Evolutionary conservation across 208 protist species (phyloP), one percentile per base, ranked within the genome.

Genomic region (Crithidia thermophila): DNA sequence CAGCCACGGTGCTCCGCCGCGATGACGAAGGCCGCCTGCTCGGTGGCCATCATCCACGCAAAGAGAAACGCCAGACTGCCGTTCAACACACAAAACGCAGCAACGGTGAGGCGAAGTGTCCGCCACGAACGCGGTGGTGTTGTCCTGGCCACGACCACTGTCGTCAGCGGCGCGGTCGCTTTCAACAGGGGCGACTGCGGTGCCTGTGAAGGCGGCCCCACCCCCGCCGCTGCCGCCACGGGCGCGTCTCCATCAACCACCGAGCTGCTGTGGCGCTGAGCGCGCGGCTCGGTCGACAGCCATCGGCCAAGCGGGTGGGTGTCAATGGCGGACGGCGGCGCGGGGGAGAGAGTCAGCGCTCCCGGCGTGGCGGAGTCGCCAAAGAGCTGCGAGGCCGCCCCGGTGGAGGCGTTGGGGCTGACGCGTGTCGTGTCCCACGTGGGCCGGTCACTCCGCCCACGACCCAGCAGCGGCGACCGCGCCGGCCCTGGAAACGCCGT

Each of bases 11-110:
- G 37, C 28, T 14, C 39, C 8, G 53, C 70, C 11, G 34, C 52
- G 13, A 86, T 16, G n/a, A 70, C 52, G 58, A 86, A 82, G 21
- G 72, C 45, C 9, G 62, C 28, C 31, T 80, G 75, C 7, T 55
- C 39, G 0, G 33, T 66, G 23, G 11, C 18, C 65, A 82, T 68
- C 76, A 86, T 82, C 76, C 72, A 82, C 23, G 76, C 59, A 55
- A 86, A 86, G 18, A 82, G 59, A 20, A 86, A 75, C 8, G 57
- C 58, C 20, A 79, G 59, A 20, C 20, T 13, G 16, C 57, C 67
- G 34, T 78, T 82, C 6, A 82, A 36, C 1, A 79, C 14, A 37
- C 77, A 79, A 31, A 82, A 70, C 20, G 36, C 42, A 9, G 39
- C 61, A 1, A 75, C 36, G 0, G 33, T 37, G 9, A 67, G 13